Evolutionary conservation across 2,329 filamentous ascomycete species (phyloP).

Genomic region (Xylaria sp.): DNA sequence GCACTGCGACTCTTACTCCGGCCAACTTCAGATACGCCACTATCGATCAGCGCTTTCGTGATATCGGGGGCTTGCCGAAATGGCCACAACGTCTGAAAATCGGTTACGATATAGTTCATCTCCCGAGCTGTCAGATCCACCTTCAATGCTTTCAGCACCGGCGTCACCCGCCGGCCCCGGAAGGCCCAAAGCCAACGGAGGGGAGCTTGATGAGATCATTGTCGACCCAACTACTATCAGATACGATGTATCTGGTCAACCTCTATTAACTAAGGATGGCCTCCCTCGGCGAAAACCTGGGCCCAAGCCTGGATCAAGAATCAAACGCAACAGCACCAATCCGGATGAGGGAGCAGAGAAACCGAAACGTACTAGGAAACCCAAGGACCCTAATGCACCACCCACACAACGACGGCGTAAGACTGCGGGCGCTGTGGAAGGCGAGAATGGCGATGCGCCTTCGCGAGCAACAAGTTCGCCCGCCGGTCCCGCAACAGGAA

Average conservation of each 20-base stretch:
- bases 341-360: slow-evolving; percentile 50
- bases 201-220: slow-evolving; percentile 41
- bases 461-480: slow-evolving; percentile 37
- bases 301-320: slow-evolving; percentile 64
- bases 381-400: slow-evolving; percentile 63
- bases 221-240: slow-evolving; percentile 42
- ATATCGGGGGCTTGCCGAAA: slow-evolving; percentile 13
- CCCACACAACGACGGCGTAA: slow-evolving; percentile 62
- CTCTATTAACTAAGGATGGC: slow-evolving; percentile 60
- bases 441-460: slow-evolving; percentile 36
- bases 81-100: slow-evolving; percentile 35
- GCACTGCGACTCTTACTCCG: neutral
- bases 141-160: slow-evolving; percentile 42
- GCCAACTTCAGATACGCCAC: neutral
- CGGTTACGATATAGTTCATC: slow-evolving; percentile 41
- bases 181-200: slow-evolving; percentile 35
- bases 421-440: slow-evolving; percentile 46
- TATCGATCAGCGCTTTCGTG: neutral
- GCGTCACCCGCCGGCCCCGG: slow-evolving; percentile 37
- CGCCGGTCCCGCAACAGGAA: slow-evolving; percentile 27
- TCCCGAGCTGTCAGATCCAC: slow-evolving; percentile 43
- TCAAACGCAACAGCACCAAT: slow-evolving; percentile 48
- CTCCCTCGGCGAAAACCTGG: slow-evolving; percentile 68
- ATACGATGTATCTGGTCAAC: slow-evolving; percentile 45
- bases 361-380: slow-evolving; percentile 60